phyloP scores from a whole-genome alignment of 192 early-diverging fungal genomes.

The Phycomyces blakesleeanus region DNA sequence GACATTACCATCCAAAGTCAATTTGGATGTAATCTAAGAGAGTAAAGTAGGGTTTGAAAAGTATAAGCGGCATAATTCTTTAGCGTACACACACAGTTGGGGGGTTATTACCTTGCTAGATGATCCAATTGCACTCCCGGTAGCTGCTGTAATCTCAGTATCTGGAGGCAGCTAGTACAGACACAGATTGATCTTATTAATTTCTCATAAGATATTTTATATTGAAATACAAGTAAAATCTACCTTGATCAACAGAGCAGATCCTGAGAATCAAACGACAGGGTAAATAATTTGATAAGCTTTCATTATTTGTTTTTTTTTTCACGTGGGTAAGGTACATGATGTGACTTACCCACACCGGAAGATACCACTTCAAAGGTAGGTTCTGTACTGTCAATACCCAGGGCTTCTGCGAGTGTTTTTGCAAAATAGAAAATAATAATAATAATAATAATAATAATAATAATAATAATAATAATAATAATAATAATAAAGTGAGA shows the following conservation, averaged over 20 bases:
- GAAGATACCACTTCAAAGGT: constrained; percentile 51
- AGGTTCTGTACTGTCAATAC: constrained; percentile 43
- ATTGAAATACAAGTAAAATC: not conserved
- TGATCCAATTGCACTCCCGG: constrained; percentile 49
- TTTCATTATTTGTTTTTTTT: no score
- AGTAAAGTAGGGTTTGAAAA: not conserved
- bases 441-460: no score
- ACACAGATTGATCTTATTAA: not conserved
- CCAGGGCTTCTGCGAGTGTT: constrained; percentile 40
- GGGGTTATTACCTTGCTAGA: constrained; percentile 41
- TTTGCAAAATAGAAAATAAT: no score
- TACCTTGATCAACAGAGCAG: constrained; percentile 35
- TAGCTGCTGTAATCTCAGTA: constrained; percentile 48
- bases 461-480: no score
- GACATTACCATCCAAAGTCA: constrained; percentile 27
- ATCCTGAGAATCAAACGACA: constrained; percentile 17
- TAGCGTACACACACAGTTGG: no score
- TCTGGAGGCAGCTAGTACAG: constrained; percentile 49
- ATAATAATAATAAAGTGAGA: no score
- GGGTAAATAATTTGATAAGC: not conserved
- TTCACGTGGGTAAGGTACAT: not conserved
- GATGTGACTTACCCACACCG: constrained; percentile 33
- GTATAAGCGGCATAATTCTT: no score
- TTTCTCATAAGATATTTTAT: not conserved
- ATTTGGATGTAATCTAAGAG: constrained; percentile 25